Evolutionary conservation across 1,284 basidiomycete species (phyloP), one percentile per base, ranked within the genome.

Genomic region (Xerocomus amazonicus): DNA sequence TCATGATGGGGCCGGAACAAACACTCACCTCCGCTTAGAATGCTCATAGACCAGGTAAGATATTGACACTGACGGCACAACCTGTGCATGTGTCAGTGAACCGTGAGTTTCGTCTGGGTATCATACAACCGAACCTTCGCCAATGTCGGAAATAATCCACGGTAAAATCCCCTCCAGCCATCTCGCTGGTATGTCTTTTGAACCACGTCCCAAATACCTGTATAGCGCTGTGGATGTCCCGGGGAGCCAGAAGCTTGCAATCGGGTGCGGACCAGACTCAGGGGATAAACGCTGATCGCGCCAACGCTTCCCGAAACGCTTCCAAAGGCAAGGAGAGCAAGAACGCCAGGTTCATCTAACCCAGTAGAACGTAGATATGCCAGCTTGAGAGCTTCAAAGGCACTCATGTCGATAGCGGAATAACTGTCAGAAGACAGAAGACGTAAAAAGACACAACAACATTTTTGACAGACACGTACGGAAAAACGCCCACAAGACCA

Each of bases 211-310:
- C 79, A 71, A 53, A 96, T 87, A 23, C 95, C 94, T 3, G 79
- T 82, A 69, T 99, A 99, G 14, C 73, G 76, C 57, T 94, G 87
- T 2, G 93, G 93, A 66, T 97, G 94, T 1, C 93, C 92, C 0
- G 89, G 83, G 1, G 92, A 95, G 1, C 97, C 97, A 1, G 93
- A 94, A 2, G 97, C 97, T 71, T 99, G 97, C 51, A 99, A 68
- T 43, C 96, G 83, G 9, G 97, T 99, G 27, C 96, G 82, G 17
- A 99, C 87, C 34, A 99, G 79, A 70, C 97, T 98, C 56, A 96
- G 75, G 6, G 90, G 93, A 68, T 95, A 97, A 33, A 96, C 93
- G 55, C 82, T 90, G 39, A 90, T 90, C 7, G 92, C 92, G n/a
- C 92, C 92, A 39, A 95, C 88, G 50, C 87, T 90, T 31, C 92